Base-by-base conservation (phyloP, 805 yeast genomes). In the Saturnispora quitensis region DNA sequence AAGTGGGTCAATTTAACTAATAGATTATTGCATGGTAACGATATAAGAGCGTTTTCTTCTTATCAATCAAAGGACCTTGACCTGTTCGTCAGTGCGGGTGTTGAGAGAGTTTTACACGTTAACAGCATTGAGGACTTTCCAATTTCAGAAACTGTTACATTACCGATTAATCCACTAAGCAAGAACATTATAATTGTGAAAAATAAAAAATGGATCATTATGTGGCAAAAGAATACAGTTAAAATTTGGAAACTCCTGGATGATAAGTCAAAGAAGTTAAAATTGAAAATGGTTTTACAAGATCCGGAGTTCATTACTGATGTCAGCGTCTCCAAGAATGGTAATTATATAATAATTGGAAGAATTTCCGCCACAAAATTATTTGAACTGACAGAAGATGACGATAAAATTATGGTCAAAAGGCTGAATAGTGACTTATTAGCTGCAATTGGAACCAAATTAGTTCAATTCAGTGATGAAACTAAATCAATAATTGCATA, bases 1-100 rank as follows among this genome's bases (percentile, higher is more conserved):
- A 81, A 81, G 62, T 91, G 98, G 98, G 78, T 85, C 17, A 83
- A 80, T 60, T 75, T 81, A 56, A 77, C 82, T 50, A 87, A 82
- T 66, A 76, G 96, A 62, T 73, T 91, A 50, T 73, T 89, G 55
- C 98, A 93, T 66, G 80, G 93, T 40, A 82, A 86, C 63, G 98
- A 90, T 67, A 80, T 90, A 38, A 81, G 97, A 62, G 72, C 93
- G 1, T 77, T 90, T 76, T 69, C 82, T 1, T 70, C 82, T 4
- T 86, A 73, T 59, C 90, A 86, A 64, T 70, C 91, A 38, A 82
- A 77, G 59, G 82, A 81, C 43, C 73, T 80, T 48, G 82, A 81
- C 60, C 74, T 84, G 53, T 71, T 91, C 50, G 81, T 86, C 2
- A 82, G 90, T 58, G 96, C 93, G 46, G 96, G 96, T 60, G 87